A percentile compares a stretch with the other conserved stretches of the same genome.
Conservation (phyloP, 345 rosid species). For the Pseudoturritis turrita region DNA sequence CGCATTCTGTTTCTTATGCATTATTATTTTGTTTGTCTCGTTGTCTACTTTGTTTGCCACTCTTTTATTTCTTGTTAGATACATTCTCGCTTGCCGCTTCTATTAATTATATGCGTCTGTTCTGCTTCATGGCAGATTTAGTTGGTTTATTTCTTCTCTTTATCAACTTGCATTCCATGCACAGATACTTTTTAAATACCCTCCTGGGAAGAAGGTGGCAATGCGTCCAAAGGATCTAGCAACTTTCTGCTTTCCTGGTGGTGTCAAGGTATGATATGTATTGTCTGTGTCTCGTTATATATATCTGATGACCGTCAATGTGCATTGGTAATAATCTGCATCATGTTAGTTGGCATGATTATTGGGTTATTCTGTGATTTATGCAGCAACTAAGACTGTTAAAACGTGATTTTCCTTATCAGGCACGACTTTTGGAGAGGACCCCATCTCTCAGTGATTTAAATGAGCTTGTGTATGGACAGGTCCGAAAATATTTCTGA, state of each 20-base stretch:
- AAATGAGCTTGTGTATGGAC: constrained; percentile 90
- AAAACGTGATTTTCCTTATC: constrained; percentile 23
- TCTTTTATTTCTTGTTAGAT: background rate
- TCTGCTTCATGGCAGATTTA: constrained; percentile 5
- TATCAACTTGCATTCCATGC: constrained; percentile 18
- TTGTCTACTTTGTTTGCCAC: background rate
- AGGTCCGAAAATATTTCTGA: constrained; percentile 44
- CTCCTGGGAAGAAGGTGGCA: constrained; percentile 80
- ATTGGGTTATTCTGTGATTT: background rate
- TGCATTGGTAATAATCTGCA: background rate
- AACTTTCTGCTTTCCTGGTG: constrained; percentile 93
- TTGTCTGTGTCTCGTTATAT: background rate
- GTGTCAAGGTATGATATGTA: constrained; percentile 65
- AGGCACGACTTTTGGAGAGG: constrained; percentile 84
- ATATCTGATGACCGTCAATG: background rate
- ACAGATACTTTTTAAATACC: constrained; percentile 85
- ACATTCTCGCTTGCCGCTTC: constrained; percentile 2
- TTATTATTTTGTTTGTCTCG: background rate
- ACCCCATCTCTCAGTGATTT: constrained; percentile 93
- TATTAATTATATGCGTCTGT: background rate
- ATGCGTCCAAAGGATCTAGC: constrained; percentile 83
- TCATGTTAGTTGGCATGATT: background rate
- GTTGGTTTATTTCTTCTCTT: constrained; percentile 11
- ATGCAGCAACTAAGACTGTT: constrained; percentile 7
- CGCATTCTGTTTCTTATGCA: no score